phyloP scores from a whole-genome alignment of 768 basidiomycete genomes.

The Boletus speciosus region DNA sequence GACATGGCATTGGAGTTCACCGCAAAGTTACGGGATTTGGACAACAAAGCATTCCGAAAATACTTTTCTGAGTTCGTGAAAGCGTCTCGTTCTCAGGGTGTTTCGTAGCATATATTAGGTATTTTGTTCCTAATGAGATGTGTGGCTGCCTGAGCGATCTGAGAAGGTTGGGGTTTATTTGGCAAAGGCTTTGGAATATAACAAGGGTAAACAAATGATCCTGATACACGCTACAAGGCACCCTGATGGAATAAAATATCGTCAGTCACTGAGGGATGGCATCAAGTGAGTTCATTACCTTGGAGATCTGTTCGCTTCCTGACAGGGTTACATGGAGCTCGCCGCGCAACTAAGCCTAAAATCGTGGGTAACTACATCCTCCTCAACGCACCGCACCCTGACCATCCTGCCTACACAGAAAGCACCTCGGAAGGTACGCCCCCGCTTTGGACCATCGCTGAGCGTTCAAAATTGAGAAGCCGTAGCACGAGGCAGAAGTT shows the following conservation, averaged over 20 bases:
- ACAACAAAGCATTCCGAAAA: constrained; percentile 75
- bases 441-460: neutral
- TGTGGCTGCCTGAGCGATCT: neutral
- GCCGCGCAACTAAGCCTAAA: constrained; percentile 36
- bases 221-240: constrained; percentile 7
- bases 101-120: constrained; percentile 42
- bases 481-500: constrained; percentile 68
- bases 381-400: constrained; percentile 16
- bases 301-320: constrained; percentile 1
- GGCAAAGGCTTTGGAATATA: constrained; percentile 32
- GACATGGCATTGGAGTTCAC: constrained; percentile 76
- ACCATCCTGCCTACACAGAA: constrained; percentile 32
- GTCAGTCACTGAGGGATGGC: constrained; percentile 23
- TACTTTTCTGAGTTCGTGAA: constrained; percentile 85
- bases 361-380: constrained; percentile 37
- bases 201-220: constrained; percentile 31
- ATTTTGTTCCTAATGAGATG: neutral
- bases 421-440: constrained; percentile 45
- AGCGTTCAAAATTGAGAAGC: neutral
- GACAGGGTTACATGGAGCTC: constrained; percentile 19
- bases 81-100: constrained; percentile 52
- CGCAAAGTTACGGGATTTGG: constrained; percentile 68
- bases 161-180: constrained; percentile 20
- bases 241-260: constrained; percentile 14
- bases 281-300: constrained; percentile 23